Base-by-base conservation (phyloP, 164 flowering plant genomes). In the Macadamia integrifolia region DNA sequence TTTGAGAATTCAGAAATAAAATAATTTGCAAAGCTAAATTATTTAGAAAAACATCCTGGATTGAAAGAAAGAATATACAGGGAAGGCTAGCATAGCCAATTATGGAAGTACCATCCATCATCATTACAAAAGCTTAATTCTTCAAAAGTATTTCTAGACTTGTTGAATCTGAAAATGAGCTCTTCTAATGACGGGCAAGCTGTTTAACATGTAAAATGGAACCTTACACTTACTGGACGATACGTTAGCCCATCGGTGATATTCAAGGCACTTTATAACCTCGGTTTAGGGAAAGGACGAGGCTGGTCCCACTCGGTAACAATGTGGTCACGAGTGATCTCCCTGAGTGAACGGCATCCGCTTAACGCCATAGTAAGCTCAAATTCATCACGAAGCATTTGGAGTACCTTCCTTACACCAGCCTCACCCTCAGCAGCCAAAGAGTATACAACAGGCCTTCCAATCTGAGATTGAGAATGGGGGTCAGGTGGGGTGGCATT, bases 361-460 rank as follows among this genome's bases (percentile, higher is more conserved):
- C 91, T 82, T 49, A 94, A 72, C 0, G 95, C 92, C 98, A 94
- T 94, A 0, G 98, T 86, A 35, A 94, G 87, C 84, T 90, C 98
- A 70, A 94, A 87, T 80, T 94, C 98, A 53, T 94, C 98, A 4
- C 82, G 92, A 3, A 94, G 83, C 95, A 94, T 91, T 67, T 90
- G 86, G 31, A 94, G 91, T 1, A 82, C 91, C 74, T 92, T 92
- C 67, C 94, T 77, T 2, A 93, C 93, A 40, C 98, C 98, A 61
- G 85, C 85, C 81, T 93, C 98, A 15, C 97, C 98, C 29, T 88
- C 91, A 32, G 86, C 95, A 52, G 98, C 96, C 80, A 93, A 72
- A 14, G 93, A 78, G 75, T 79, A 93, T 48, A 91, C 74, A 32
- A 90, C 91, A 15, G 98, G 97, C 80, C 97, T 80, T 67, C 98